phyloP scores from a whole-genome alignment of 148 eudicot species.

The Bassia scoparia region DNA sequence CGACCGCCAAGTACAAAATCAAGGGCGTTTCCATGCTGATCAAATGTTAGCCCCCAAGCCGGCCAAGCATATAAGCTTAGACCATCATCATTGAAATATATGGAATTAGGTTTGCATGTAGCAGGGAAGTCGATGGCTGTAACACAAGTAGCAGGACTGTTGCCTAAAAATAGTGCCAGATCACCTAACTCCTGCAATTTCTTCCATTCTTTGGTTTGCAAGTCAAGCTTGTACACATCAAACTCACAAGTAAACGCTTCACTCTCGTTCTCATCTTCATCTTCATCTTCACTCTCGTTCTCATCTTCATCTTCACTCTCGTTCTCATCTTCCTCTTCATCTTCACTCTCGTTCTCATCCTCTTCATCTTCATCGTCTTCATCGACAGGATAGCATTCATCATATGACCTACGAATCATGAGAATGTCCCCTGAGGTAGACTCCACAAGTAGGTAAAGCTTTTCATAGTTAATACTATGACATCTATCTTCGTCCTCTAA shows the following conservation, averaged over 20 bases:
- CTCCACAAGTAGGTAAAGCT: neutral
- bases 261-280: neutral
- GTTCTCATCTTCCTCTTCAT: too few species aligned
- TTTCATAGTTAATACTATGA: too few species aligned
- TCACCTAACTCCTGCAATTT: constrained; percentile 4
- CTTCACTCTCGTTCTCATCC: too few species aligned
- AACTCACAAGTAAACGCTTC: neutral
- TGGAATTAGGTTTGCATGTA: neutral
- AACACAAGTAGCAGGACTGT: constrained; percentile 7
- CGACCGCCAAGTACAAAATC: neutral
- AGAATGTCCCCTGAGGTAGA: neutral
- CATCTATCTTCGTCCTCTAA: too few species aligned
- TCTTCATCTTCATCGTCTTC: neutral
- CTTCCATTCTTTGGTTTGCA: neutral
- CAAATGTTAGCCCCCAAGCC: neutral
- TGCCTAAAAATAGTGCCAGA: neutral
- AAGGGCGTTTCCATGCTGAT: neutral
- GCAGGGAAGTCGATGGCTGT: neutral
- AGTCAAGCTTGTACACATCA: neutral
- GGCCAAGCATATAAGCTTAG: neutral
- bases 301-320: too few species aligned
- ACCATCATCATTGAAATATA: constrained; percentile 8
- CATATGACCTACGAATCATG: neutral
- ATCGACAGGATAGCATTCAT: neutral
- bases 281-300: too few species aligned